Percentiles rank a stretch among this genome's conserved stretches.
These are phyloP conservation scores for Metschnikowia gruessii DNA, from an alignment of 805 yeast species.

Conservation along the genomic window DNA sequence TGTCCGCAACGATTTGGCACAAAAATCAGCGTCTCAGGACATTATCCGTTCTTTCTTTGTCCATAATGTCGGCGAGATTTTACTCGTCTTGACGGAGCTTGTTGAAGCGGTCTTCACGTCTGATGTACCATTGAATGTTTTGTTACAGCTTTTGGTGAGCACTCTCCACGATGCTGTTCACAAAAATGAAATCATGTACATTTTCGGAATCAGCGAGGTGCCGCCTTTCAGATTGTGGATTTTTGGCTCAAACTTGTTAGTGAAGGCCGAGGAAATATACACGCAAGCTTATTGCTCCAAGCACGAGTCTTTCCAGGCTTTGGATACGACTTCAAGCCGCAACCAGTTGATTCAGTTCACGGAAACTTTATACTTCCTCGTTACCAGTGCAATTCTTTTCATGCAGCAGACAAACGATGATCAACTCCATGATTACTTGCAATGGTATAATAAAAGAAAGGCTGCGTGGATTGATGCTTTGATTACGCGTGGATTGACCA, in stretches of 20 bases:
- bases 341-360: conserved; percentile 25
- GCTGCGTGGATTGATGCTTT: conserved; percentile 59
- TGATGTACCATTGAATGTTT: conserved; percentile 16
- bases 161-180: conserved; percentile 33
- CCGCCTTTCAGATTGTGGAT: conserved; percentile 46
- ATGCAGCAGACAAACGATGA: conserved; percentile 30
- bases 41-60: conserved; percentile 28
- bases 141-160: conserved; percentile 25
- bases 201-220: conserved; percentile 27
- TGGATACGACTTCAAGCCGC: conserved; percentile 20
- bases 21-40: conserved; percentile 17
- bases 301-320: conserved; percentile 1
- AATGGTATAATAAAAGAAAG: conserved; percentile 34
- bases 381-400: conserved; percentile 33
- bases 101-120: conserved; percentile 21
- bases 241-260: conserved; percentile 38
- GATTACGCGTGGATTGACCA: conserved; percentile 46
- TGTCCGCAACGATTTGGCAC: conserved; percentile 7
- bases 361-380: conserved; percentile 35
- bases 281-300: conserved; percentile 22
- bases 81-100: conserved; percentile 29
- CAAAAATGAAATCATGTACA: conserved; percentile 40
- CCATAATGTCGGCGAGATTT: conserved; percentile 23
- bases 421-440: conserved; percentile 28
- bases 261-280: conserved; percentile 41